These are phyloP conservation scores for Wallacemonas collosoma DNA, from an alignment of 208 protist species.

Conservation along the genomic window DNA sequence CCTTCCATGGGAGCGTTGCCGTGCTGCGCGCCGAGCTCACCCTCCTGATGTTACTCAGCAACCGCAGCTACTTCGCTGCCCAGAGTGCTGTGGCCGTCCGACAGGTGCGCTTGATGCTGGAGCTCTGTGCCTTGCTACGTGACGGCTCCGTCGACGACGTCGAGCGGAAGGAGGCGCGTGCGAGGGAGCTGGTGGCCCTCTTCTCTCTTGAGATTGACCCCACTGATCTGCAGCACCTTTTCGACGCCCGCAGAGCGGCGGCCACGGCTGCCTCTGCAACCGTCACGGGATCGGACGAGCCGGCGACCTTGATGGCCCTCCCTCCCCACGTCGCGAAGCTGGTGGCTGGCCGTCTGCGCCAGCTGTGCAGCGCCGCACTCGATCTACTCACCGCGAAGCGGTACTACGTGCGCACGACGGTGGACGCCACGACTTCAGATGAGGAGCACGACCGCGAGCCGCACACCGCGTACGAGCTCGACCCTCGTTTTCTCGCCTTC, in stretches of 20 bases:
- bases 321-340: slow-evolving; percentile 27
- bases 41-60: slow-evolving; percentile 70
- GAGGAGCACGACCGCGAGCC: not conserved
- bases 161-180: not conserved
- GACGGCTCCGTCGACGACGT: slow-evolving; percentile 2
- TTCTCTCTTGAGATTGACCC: slow-evolving; percentile 60
- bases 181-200: slow-evolving; percentile 39
- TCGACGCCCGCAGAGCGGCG: not conserved
- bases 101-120: slow-evolving; percentile 50
- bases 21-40: slow-evolving; percentile 44
- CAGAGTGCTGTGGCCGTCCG: slow-evolving; percentile 48
- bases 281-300: no score
- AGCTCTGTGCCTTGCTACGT: slow-evolving; percentile 52
- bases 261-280: no score
- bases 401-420: slow-evolving; percentile 46
- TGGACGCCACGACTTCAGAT: not conserved
- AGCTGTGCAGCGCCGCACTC: slow-evolving; percentile 44
- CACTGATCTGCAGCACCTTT: slow-evolving; percentile 21
- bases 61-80: slow-evolving; percentile 59
- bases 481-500: slow-evolving; percentile 92
- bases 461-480: slow-evolving; percentile 32
- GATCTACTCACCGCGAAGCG: slow-evolving; percentile 61
- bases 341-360: slow-evolving; percentile 43
- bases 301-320: not conserved
- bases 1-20: slow-evolving; percentile 44